Evolutionary conservation across 129 eudicot genomes (phyloP).

Genomic region (Ambrosia artemisiifolia): DNA sequence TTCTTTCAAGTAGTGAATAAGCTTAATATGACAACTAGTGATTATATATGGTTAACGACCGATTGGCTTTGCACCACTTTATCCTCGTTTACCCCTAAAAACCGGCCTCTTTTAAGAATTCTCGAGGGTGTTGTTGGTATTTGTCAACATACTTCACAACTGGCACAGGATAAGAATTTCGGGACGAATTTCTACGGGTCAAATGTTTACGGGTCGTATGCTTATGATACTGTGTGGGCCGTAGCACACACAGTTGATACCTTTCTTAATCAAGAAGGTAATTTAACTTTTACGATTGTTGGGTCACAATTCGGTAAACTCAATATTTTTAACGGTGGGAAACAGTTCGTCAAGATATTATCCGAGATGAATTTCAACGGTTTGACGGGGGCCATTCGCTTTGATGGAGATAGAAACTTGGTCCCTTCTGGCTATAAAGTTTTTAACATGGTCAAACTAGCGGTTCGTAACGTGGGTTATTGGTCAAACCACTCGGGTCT

Average conservation of each 20-base stretch:
- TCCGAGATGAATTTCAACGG: conserved; percentile 51
- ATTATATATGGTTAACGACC: conserved; percentile 55
- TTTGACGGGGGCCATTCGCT: conserved; percentile 53
- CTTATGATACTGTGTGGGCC: conserved; percentile 54
- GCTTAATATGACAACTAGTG: conserved; percentile 47
- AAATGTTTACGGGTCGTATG: conserved; percentile 41
- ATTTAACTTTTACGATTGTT: conserved; percentile 37
- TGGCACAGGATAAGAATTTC: conserved; percentile 8
- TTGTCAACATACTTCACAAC: conserved; percentile 39
- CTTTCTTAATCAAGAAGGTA: conserved; percentile 32
- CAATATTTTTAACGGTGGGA: conserved; percentile 51
- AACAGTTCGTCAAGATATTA: conserved; percentile 34
- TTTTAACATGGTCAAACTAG: conserved; percentile 33
- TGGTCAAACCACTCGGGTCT: conserved; percentile 72
- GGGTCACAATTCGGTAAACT: conserved; percentile 45
- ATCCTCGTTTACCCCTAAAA: conserved; percentile 34
- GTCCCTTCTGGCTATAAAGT: conserved; percentile 44
- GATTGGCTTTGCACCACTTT: conserved; percentile 60
- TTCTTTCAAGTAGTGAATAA: conserved; percentile 40
- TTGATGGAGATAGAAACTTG: conserved; percentile 41
- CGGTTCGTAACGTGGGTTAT: conserved; percentile 45
- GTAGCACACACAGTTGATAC: conserved; percentile 46
- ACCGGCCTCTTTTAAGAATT: conserved; percentile 19
- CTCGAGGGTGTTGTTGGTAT: conserved; percentile 51
- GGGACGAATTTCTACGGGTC: conserved; percentile 19